Percentiles rank a stretch among this genome's conserved stretches.
These are phyloP conservation scores for Neurospora pannonica DNA, from an alignment of 495 filamentous ascomycete genomes.

Conservation along the genomic window DNA sequence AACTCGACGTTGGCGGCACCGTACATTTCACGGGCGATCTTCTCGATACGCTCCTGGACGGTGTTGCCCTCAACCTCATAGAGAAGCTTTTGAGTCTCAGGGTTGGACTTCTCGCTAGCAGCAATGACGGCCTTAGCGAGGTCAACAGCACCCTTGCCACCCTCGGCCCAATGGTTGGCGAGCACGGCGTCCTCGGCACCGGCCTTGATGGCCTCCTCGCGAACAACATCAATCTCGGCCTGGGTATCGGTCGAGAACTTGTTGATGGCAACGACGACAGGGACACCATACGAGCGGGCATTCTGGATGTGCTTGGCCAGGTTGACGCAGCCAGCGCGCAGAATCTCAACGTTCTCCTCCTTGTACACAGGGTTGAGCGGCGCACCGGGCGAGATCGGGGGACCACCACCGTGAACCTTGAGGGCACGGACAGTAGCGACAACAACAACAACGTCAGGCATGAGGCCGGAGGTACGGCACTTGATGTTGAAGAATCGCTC, in stretches of 20 bases:
- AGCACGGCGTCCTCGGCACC: constrained; percentile 90
- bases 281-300: constrained; percentile 77
- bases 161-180: constrained; percentile 95
- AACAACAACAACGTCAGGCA: constrained; percentile 86
- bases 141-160: constrained; percentile 82
- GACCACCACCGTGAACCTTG: constrained; percentile 94
- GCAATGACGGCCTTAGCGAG: constrained; percentile 80
- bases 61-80: constrained; percentile 65
- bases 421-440: constrained; percentile 92
- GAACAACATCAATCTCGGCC: constrained; percentile 80
- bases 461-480: constrained; percentile 86
- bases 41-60: constrained; percentile 84
- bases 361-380: constrained; percentile 76
- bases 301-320: constrained; percentile 89
- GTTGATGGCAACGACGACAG: constrained; percentile 97
- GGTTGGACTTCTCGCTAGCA: constrained; percentile 56
- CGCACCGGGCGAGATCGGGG: constrained; percentile 79
- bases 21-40: constrained; percentile 88
- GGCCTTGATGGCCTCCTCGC: constrained; percentile 83
- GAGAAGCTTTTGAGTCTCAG: constrained; percentile 82
- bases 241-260: constrained; percentile 89
- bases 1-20: constrained; percentile 87
- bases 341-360: constrained; percentile 84
- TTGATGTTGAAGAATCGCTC: constrained; percentile 99
- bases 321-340: constrained; percentile 86